Conservation (phyloP, 2,329 filamentous ascomycete genomes). For the Cryphonectria parasitica region DNA sequence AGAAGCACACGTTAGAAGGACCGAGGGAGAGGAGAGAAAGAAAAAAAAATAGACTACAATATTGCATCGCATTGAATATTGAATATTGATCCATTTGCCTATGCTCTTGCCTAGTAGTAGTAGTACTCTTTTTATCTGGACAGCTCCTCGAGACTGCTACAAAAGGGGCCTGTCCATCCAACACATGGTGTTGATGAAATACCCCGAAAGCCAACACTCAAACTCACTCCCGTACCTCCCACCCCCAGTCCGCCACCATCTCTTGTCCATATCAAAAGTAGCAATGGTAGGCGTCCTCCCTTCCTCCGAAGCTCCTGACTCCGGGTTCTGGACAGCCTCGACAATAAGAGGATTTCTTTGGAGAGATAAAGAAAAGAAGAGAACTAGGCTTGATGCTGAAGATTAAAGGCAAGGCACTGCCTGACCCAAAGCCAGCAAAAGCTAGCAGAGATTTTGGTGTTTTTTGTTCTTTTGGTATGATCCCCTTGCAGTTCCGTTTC, state of each 20-base stretch:
- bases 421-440: neutral
- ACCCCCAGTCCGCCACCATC: neutral
- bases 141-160: constrained; percentile 8
- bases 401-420: neutral
- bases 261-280: neutral
- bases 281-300: neutral
- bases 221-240: neutral
- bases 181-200: neutral
- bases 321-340: neutral
- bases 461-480: neutral
- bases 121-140: neutral
- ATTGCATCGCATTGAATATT: constrained; percentile 1
- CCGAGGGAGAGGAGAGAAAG: neutral
- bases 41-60: neutral
- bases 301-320: neutral
- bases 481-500: constrained; percentile 26
- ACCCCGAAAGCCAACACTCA: neutral
- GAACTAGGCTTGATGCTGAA: neutral
- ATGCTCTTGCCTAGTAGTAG: neutral
- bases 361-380: neutral
- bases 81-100: neutral
- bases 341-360: neutral
- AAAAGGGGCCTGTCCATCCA: constrained; percentile 2
- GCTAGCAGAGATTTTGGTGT: constrained; percentile 3
- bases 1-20: too few relatives aligned